phyloP scores from a whole-genome alignment of 805 yeast species.

The Pichia paraexigua region DNA sequence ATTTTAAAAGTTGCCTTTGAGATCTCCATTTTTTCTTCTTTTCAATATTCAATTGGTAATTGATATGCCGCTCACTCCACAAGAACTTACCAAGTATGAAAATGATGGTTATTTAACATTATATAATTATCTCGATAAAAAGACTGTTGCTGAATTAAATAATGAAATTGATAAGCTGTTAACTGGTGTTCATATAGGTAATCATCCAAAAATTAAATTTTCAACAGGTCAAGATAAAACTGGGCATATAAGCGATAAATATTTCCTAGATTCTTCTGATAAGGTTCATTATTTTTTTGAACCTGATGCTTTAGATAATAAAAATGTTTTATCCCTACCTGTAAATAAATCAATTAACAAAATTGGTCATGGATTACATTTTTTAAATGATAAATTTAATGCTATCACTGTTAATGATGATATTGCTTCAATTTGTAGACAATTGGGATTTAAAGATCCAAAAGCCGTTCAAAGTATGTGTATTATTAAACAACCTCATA shows the following conservation, averaged over 20 bases:
- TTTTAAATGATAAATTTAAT: slow-evolving; percentile 41
- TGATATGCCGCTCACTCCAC: slow-evolving; percentile 32
- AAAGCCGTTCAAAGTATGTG: slow-evolving; percentile 72
- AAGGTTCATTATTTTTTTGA: slow-evolving; percentile 66
- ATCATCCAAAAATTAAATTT: slow-evolving; percentile 66
- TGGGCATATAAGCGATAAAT: slow-evolving; percentile 63
- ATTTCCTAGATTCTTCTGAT: slow-evolving; percentile 62
- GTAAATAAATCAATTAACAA: slow-evolving; percentile 58
- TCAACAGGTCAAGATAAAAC: slow-evolving; percentile 41
- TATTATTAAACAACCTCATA: slow-evolving; percentile 69
- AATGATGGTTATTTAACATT: slow-evolving; percentile 56
- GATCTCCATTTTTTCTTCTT: not conserved
- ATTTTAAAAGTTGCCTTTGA: not conserved
- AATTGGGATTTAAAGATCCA: slow-evolving; percentile 53
- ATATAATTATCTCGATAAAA: slow-evolving; percentile 41
- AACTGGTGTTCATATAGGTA: slow-evolving; percentile 38
- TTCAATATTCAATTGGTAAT: not conserved
- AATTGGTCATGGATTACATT: slow-evolving; percentile 73
- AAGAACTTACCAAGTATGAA: slow-evolving; percentile 44
- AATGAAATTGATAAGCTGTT: slow-evolving; percentile 38
- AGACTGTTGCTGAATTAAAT: slow-evolving; percentile 35
- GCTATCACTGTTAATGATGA: slow-evolving; percentile 43
- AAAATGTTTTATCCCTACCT: slow-evolving; percentile 38
- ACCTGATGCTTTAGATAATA: slow-evolving; percentile 48
- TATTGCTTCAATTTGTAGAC: slow-evolving; percentile 42